Base-by-base conservation (phyloP, 73 alveolate species). In the Effrenium voratum region DNA sequence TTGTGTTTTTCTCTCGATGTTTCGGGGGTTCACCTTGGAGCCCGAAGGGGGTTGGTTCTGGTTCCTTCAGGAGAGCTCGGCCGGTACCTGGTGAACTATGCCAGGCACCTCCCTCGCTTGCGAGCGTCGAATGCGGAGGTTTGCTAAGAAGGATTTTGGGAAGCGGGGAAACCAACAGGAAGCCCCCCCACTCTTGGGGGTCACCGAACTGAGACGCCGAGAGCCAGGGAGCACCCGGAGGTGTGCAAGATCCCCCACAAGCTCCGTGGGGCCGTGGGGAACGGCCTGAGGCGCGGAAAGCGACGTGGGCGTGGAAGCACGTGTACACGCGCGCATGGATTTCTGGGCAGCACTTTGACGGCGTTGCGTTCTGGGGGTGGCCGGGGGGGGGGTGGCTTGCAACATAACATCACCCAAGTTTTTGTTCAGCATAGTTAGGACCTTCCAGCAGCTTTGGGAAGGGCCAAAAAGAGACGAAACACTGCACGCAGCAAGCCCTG, bases 71-170 rank as follows among this genome's bases (percentile, higher is more conserved):
- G 97, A 24, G 98, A 92, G 47, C 87, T 92, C 50, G 98, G 98
- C 34, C 86, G 98, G 28, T 92, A 92, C 26, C 81, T 92, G 79
- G 98, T 92, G 82, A 92, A 92, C 98, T 75, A 92, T 40, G 98
- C 98, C 91, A 90, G 97, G 96, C n/a, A 26, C 6, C 2, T 34
- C 47, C 50, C 30, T 2, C 55, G 52, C 32, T 36, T 57, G 72
- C 28, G 34, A 19, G 55, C 43, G 80, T 13, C 16, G 43, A 68
- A 68, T 34, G 16, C 19, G 34, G 28, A 30, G 26, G n/a, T n/a
- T n/a, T n/a, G n/a, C n/a, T n/a, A n/a, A n/a, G n/a, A n/a, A n/a
- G n/a, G n/a, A n/a, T n/a, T n/a, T n/a, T n/a, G n/a, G n/a, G n/a
- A n/a, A n/a, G n/a, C n/a, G n/a, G n/a, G n/a, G n/a, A n/a, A n/a